Evolutionary conservation across 2,329 filamentous ascomycete species (phyloP), one percentile per base, ranked within the genome.

Genomic region (Parastagonospora avenae): DNA sequence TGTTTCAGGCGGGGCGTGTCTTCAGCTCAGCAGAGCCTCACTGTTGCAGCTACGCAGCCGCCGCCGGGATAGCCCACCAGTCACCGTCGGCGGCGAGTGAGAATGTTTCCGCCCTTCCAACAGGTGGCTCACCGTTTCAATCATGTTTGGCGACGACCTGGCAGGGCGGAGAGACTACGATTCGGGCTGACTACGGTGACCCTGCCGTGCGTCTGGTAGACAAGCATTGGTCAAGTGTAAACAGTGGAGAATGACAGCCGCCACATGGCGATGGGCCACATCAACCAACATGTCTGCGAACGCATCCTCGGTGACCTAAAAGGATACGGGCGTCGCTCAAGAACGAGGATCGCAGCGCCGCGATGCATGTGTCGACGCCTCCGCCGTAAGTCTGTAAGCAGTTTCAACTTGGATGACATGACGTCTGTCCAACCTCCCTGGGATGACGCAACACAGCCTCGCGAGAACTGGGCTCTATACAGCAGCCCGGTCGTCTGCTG

Each of bases 11-110:
- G 10, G 32, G 39, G 43, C 42, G 42, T 39, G 31, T 40, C 19
- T 39, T 24, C 46, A 29, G 49, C 45, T 42, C 43, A 51, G 42
- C 42, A 42, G 37, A 42, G 46, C 33, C 37, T 40, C 40, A 41
- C 50, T 32, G 51, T 35, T 33, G 8, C 47, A 46, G 40, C 41
- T 46, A 42, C 29, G 46, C 51, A 59, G 46, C 54, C 51, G 54
- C 48, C 51, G 42, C 44, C 41, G 35, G 39, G 40, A 30, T 30
- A 36, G 36, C 16, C 28, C 33, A 28, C 33, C 44, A 36, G 15
- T 28, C 37, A 32, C 28, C 19, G 47, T 45, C 39, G 50, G 50
- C 35, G 24, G 31, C 27, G 10, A 19, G 38, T 12, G 32, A 31
- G 12, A 33, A 7, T 43, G 33, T 48, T 44, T 41, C 14, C 7